Evolutionary conservation across 31 red algal species (phyloP).

Genomic region (Bonnemaisonia californica): DNA sequence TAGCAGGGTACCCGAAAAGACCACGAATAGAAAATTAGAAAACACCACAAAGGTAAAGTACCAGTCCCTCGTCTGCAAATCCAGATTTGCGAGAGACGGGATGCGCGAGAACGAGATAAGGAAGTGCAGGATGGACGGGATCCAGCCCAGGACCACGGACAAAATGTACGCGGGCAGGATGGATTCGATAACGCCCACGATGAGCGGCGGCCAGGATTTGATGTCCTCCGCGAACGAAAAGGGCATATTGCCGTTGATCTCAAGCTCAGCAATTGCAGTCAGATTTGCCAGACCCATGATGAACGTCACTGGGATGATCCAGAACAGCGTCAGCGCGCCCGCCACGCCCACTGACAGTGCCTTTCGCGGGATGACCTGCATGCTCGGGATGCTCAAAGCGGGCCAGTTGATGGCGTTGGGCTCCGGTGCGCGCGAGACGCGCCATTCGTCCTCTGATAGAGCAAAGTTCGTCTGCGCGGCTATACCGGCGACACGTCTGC

Average conservation of each 20-base stretch:
- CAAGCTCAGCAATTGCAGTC: constrained; percentile 33
- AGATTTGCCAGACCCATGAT: constrained; percentile 74
- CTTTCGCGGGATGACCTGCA: constrained; percentile 40
- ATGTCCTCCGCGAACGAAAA: constrained; percentile 67
- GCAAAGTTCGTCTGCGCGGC: constrained; percentile 75
- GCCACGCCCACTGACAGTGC: constrained; percentile 17
- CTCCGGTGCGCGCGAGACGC: constrained; percentile 75
- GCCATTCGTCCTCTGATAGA: constrained; percentile 49
- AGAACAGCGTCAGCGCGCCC: constrained; percentile 72
- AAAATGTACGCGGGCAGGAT: constrained; percentile 72
- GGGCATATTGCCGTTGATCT: constrained; percentile 46
- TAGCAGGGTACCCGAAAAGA: constrained; percentile 56
- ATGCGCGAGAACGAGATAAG: constrained; percentile 46
- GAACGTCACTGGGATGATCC: constrained; percentile 74
- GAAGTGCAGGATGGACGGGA: constrained; percentile 62
- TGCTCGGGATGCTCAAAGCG: constrained; percentile 43
- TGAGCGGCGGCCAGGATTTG: constrained; percentile 4
- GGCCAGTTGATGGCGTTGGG: constrained; percentile 80
- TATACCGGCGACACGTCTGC: constrained; percentile 42
- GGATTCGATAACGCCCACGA: constrained; percentile 62
- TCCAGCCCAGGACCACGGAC: constrained; percentile 52
- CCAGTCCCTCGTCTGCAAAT: constrained; percentile 53
- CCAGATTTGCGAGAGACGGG: constrained; percentile 46
- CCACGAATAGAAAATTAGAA: constrained; percentile 73
- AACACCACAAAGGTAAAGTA: constrained; percentile 79